These are phyloP conservation scores for Pythium brassicae DNA, from an alignment of 352 stramenopile species.

Conservation along the genomic window DNA sequence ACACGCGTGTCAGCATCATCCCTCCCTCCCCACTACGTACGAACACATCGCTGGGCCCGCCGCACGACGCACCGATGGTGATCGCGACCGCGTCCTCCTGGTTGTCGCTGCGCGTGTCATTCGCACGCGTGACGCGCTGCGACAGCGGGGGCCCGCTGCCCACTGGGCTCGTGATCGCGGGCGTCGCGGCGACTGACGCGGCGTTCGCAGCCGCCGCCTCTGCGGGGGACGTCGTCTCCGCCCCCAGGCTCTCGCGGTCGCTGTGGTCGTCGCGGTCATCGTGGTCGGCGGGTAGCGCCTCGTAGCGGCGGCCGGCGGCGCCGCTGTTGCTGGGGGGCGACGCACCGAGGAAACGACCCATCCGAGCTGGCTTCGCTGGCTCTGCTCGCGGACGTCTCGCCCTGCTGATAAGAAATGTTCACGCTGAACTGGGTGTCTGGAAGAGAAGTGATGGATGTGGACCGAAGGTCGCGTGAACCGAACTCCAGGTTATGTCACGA, in stretches of 20 bases:
- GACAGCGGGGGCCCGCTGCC: constrained; percentile 1
- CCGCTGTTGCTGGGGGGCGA: constrained; percentile 31
- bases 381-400: too few species aligned
- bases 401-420: too few species aligned
- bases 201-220: not conserved
- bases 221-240: constrained; percentile 14
- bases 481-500: too few species aligned
- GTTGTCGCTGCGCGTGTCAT: not conserved
- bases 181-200: constrained; percentile 5
- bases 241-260: constrained; percentile 16
- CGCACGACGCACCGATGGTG: constrained; percentile 3
- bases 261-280: constrained; percentile 14
- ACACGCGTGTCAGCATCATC: not conserved
- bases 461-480: too few species aligned
- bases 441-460: too few species aligned
- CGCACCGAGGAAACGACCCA: constrained; percentile 54
- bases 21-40: not conserved
- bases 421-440: too few species aligned
- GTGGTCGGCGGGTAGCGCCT: constrained; percentile 43
- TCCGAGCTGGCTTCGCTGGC: constrained; percentile 16
- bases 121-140: not conserved
- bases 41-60: not conserved
- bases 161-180: constrained; percentile 7
- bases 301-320: constrained; percentile 40
- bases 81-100: constrained; percentile 4